Evolutionary conservation across 2,329 filamentous ascomycete genomes (phyloP), one percentile per base, ranked within the genome.

Genomic region (Fusarium beomiforme): DNA sequence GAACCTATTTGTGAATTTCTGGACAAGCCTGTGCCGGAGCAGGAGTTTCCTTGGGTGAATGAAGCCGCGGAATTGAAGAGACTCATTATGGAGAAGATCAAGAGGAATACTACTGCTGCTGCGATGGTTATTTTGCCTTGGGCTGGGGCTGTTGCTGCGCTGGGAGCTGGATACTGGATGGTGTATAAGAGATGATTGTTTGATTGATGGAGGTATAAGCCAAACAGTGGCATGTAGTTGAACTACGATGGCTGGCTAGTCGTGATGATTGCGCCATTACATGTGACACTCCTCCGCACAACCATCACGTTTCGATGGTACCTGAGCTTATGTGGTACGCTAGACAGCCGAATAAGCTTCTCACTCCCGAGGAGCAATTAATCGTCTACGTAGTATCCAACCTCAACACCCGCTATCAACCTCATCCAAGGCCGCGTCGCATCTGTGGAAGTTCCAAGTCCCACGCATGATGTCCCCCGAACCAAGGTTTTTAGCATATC

Each of bases 1-100:
- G 77, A 36, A 19, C 80, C 81, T 5, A 70, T 83, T 11, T 83
- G 81, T 54, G 62, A 74, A 29, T 82, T 83, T 47, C 57, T 83
- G 17, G 80, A 54, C 0, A 79, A 78, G 43, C 67, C 74, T 2
- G 65, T 79, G 16, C 82, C 81, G 0, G 72, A 75, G 6, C 67
- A 62, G 4, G 68, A 75, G 39, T 82, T 81, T 39, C 80, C 79
- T 0, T 72, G 72, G 61, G 70, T 79, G 2, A 81, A 82, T 17
- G 78, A 80, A 61, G 68, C 73, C 11, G 73, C 69, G 4, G 74
- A 72, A 46, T 21, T 78, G 29, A 50, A 58, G 17, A 61, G 49
- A 1, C 33, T 57, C 9, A 54, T 75, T 2, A n/a, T 36, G 2
- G 65, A 46, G 0, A 73, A 75, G 63, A 41, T 61, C 0, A 36